phyloP scores from a whole-genome alignment of 2,329 filamentous ascomycete genomes.

The Paraphaeosphaeria minitans region DNA sequence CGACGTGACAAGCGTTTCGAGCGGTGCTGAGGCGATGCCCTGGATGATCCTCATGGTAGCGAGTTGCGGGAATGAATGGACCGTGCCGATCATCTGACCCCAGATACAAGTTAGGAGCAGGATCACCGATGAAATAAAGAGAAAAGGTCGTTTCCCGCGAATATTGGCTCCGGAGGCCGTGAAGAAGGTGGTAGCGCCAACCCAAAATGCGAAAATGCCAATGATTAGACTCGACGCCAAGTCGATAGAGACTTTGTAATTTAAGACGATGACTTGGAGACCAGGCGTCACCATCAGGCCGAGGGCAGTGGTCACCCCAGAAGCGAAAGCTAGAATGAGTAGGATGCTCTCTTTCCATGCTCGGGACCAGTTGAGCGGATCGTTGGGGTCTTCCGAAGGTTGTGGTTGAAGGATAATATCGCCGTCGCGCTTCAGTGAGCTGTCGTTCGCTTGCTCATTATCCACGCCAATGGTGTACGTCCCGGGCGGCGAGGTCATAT shows the following conservation, averaged over 20 bases:
- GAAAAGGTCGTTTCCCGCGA: constrained; percentile 47
- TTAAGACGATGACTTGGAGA: constrained; percentile 39
- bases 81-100: constrained; percentile 28
- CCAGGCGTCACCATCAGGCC: constrained; percentile 51
- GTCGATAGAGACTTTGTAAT: constrained; percentile 47
- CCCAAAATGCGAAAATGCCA: constrained; percentile 46
- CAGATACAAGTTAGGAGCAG: constrained; percentile 47
- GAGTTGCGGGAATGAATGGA: constrained; percentile 42
- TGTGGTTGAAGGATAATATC: constrained; percentile 85
- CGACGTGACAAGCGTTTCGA: constrained; percentile 87
- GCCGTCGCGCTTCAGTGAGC: constrained; percentile 54
- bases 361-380: constrained; percentile 65
- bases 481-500: constrained; percentile 39
- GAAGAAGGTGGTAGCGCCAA: constrained; percentile 51
- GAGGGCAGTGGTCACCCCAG: constrained; percentile 42
- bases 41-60: constrained; percentile 73
- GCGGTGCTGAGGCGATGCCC: constrained; percentile 84
- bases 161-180: constrained; percentile 48
- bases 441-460: constrained; percentile 21
- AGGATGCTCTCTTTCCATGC: constrained; percentile 40
- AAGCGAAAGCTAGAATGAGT: constrained; percentile 41
- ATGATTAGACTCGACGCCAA: constrained; percentile 47
- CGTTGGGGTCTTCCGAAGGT: constrained; percentile 87
- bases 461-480: constrained; percentile 35
- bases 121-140: constrained; percentile 44